Evolutionary conservation across 805 yeast species (phyloP).

Genomic region (Dipodascopsis tothii): DNA sequence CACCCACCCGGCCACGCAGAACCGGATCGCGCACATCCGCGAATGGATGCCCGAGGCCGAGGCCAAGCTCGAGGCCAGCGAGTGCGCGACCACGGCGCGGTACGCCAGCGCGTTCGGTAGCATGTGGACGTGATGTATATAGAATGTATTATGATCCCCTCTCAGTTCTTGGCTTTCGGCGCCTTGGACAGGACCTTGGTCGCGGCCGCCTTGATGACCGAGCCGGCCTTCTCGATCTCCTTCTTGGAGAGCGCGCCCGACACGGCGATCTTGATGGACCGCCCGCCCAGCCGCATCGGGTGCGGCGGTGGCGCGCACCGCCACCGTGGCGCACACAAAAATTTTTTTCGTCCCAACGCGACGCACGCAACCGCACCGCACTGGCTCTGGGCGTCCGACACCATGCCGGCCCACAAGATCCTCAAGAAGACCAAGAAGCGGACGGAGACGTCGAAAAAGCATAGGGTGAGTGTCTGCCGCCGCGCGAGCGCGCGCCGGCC

Average conservation of each 20-base stretch:
- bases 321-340: too few species aligned
- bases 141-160: too few species aligned
- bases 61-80: too few species aligned
- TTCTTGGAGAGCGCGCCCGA: slow-evolving; percentile 40
- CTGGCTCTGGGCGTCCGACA: not conserved
- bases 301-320: too few species aligned
- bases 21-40: slow-evolving; percentile 59
- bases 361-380: not conserved
- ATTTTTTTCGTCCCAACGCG: not conserved
- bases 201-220: slow-evolving; percentile 20
- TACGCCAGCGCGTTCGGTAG: too few species aligned
- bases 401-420: not conserved
- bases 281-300: too few species aligned
- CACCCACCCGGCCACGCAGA: slow-evolving; percentile 83
- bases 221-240: slow-evolving; percentile 42
- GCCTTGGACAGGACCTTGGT: slow-evolving; percentile 22
- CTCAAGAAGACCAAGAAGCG: slow-evolving; percentile 37
- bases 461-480: slow-evolving; percentile 1
- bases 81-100: too few species aligned
- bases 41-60: slow-evolving; percentile 41
- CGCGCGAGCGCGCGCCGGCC: not conserved
- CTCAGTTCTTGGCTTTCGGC: slow-evolving; percentile 5
- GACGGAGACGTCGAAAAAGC: slow-evolving; percentile 50
- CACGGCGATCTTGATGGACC: slow-evolving; percentile 46
- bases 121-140: too few species aligned